Evolutionary conservation across 2,329 filamentous ascomycete genomes (phyloP), one percentile per base, ranked within the genome.

Genomic region (Myotisia sp.): DNA sequence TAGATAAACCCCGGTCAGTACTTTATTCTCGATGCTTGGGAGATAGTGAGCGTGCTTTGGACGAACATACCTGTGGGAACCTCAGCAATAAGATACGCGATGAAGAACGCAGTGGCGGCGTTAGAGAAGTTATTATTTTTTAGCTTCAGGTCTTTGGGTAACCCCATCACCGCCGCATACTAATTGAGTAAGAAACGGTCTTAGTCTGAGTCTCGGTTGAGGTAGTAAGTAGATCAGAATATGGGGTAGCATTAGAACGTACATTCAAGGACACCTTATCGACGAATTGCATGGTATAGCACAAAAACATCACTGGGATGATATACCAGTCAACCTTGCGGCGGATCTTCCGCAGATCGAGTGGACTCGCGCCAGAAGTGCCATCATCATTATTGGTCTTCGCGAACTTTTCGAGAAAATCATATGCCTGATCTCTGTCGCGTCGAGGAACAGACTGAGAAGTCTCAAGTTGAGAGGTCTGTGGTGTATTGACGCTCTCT

Each of bases 111-210:
- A 0, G 71, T 75, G 2, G 71, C 71, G 12, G 72, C 52, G 51
- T 73, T 73, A 30, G 68, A 70, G 49, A 77, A 78, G 31, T 78
- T 64, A 39, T 77, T 75, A 12, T 67, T 68, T 8, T 53, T 49
- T 30, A 79, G 60, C 0, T 64, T 55, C 5, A 74, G 59, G 37
- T 76, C 71, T 33, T 62, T 52, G 14, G 53, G 58, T 5, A 80
- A 49, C 3, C 73, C 72, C 74, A 79, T 79, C 33, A 79, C 71
- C 39, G 68, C 70, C 12, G 71, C 72, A 47, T 79, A 79, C 66
- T 75, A 49, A 33, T 37, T 28, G 22, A 5, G 22, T 21, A 10
- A n/a, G n/a, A n/a, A n/a, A n/a, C n/a, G n/a, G n/a, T n/a, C n/a
- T n/a, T n/a, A n/a, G n/a, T n/a, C n/a, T n/a, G n/a, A n/a, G n/a